These are phyloP conservation scores for Nakazawaea populi DNA, from an alignment of 805 yeast genomes.

Conservation along the genomic window DNA sequence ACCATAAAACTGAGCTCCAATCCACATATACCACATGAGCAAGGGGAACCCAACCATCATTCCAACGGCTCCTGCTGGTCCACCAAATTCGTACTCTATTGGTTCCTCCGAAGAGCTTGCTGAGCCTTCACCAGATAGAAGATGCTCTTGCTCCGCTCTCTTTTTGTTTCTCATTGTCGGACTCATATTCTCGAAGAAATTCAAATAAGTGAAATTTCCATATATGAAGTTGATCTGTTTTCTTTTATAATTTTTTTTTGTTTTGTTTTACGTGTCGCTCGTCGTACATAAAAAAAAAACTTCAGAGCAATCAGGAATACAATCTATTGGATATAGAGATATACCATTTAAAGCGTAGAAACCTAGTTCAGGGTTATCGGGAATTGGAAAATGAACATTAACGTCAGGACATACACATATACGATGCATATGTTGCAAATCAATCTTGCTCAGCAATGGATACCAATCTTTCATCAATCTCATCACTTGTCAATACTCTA, in stretches of 20 bases:
- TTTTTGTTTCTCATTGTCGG: not conserved
- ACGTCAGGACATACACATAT: no score
- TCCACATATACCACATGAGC: constrained; percentile 96
- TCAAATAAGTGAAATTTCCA: not conserved
- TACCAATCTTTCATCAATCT: constrained; percentile 90
- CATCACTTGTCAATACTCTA: constrained; percentile 69
- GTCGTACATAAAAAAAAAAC: no score
- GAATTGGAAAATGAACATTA: no score
- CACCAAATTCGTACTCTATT: constrained; percentile 88
- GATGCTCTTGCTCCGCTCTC: not conserved
- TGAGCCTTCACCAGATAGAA: not conserved
- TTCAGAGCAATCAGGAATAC: no score
- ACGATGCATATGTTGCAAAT: not conserved
- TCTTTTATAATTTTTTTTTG: no score
- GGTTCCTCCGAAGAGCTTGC: constrained; percentile 22
- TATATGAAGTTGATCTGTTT: not conserved
- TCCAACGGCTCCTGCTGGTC: constrained; percentile 80
- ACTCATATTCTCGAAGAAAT: not conserved
- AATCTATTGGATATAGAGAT: no score
- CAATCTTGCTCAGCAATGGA: constrained; percentile 96
- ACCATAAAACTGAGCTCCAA: constrained; percentile 72
- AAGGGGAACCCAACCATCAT: constrained; percentile 93
- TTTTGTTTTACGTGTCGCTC: no score
- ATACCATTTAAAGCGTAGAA: no score
- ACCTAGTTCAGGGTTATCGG: no score